A percentile compares a stretch with the other conserved stretches of the same genome.
phyloP scores from a whole-genome alignment of 2,329 filamentous ascomycete species.

The Penicillium freii region DNA sequence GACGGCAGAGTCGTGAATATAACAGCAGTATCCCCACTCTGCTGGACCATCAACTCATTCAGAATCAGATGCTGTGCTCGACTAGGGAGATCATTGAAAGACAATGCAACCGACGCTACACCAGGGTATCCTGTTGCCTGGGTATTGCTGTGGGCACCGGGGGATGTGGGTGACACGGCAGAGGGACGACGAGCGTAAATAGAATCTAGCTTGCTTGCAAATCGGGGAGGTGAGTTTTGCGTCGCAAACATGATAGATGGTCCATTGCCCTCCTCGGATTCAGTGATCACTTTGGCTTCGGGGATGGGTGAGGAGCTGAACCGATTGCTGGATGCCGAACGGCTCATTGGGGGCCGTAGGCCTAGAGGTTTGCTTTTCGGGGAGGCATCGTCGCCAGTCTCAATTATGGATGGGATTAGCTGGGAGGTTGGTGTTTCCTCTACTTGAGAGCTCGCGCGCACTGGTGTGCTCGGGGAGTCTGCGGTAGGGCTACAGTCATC shows the following conservation, averaged over 20 bases:
- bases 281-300: conserved; percentile 63
- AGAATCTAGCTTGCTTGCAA: conserved; percentile 31
- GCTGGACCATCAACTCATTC: conserved; percentile 73
- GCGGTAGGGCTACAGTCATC: conserved; percentile 15
- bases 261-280: conserved; percentile 57
- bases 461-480: conserved; percentile 5
- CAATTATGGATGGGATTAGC: conserved; percentile 28
- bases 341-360: conserved; percentile 29
- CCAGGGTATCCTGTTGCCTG: conserved; percentile 52
- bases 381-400: conserved; percentile 23
- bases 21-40: conserved; percentile 71
- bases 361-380: conserved; percentile 21
- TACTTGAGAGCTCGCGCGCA: conserved; percentile 1
- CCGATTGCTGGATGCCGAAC: conserved; percentile 36
- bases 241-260: conserved; percentile 75
- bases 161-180: conserved; percentile 8
- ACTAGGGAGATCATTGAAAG: conserved; percentile 82
- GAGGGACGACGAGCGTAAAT: conserved; percentile 39
- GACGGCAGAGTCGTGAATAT: conserved; percentile 81
- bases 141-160: conserved; percentile 23
- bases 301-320: conserved; percentile 75
- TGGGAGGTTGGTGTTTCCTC: conserved; percentile 5
- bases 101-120: conserved; percentile 65
- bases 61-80: conserved; percentile 82
- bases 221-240: conserved; percentile 35